Evolutionary conservation across 2,329 filamentous ascomycete genomes (phyloP).

Genomic region (Cladosporium sp.): DNA sequence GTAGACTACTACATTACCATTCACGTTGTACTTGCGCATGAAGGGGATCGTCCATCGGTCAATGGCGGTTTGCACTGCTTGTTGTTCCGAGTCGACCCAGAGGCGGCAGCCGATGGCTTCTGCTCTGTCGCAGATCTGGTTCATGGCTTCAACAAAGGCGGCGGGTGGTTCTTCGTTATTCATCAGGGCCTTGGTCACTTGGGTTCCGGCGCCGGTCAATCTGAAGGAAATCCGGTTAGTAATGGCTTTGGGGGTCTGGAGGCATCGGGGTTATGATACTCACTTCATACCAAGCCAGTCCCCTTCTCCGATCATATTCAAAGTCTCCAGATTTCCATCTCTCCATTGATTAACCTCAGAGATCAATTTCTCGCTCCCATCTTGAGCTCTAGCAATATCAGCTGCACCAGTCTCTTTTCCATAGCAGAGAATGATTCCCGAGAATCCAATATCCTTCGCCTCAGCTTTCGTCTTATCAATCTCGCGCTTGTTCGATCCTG

Average conservation of each 20-base stretch:
- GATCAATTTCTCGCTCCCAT: slow-evolving; percentile 28
- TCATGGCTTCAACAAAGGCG: slow-evolving; percentile 40
- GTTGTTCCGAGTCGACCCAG: slow-evolving; percentile 52
- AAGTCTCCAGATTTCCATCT: slow-evolving; percentile 49
- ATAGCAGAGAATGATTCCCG: slow-evolving; percentile 51
- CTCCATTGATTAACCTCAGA: slow-evolving; percentile 44
- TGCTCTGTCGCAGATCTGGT: slow-evolving; percentile 40
- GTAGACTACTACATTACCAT: slow-evolving; percentile 65
- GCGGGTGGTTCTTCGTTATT: slow-evolving; percentile 36
- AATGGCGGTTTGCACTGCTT: slow-evolving; percentile 48
- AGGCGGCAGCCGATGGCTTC: slow-evolving; percentile 41
- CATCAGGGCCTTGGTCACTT: slow-evolving; percentile 39
- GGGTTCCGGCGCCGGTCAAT: slow-evolving; percentile 46
- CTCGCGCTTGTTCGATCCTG: slow-evolving; percentile 46
- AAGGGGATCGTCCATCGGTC: slow-evolving; percentile 66
- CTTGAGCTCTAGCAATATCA: slow-evolving; percentile 42
- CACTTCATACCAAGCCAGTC: slow-evolving; percentile 52
- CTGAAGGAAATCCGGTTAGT: slow-evolving; percentile 23
- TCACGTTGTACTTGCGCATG: slow-evolving; percentile 32
- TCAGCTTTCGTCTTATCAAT: slow-evolving; percentile 42
- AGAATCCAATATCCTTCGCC: slow-evolving; percentile 47
- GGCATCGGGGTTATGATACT: slow-evolving; percentile 13
- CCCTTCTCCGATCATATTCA: slow-evolving; percentile 48
- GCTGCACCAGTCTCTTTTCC: slow-evolving; percentile 46
- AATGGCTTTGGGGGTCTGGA: background rate